Percentiles rank a stretch among this genome's conserved stretches.
These are phyloP conservation scores for Ramularia endophylla DNA, from an alignment of 2,329 filamentous ascomycete species.

Conservation along the genomic window DNA sequence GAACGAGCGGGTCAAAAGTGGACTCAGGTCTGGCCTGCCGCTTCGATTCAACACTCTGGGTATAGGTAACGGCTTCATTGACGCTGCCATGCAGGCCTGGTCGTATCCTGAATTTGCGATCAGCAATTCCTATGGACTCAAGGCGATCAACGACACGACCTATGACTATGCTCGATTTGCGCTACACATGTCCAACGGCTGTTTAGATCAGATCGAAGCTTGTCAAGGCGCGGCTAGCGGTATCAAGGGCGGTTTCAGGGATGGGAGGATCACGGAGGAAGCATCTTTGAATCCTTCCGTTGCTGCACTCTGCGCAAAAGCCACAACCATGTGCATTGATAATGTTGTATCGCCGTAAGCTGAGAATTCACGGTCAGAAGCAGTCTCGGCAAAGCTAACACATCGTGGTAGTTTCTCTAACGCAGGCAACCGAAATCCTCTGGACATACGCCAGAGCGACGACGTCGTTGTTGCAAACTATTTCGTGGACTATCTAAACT, in stretches of 20 bases:
- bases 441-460: too few relatives aligned
- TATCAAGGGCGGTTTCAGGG: too few relatives aligned
- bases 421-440: too few relatives aligned
- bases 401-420: too few relatives aligned
- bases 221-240: background rate
- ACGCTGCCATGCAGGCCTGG: conserved; percentile 44
- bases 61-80: conserved; percentile 48
- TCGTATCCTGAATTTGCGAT: conserved; percentile 47
- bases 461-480: too few relatives aligned
- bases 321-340: conserved; percentile 41
- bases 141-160: conserved; percentile 49
- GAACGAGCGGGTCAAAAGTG: conserved; percentile 47
- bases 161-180: conserved; percentile 51
- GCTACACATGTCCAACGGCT: conserved; percentile 46
- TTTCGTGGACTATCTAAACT: conserved; percentile 52
- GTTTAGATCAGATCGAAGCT: conserved; percentile 41
- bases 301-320: conserved; percentile 40
- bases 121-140: conserved; percentile 53
- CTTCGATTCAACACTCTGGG: conserved; percentile 50
- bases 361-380: conserved; percentile 26
- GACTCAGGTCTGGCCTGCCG: conserved; percentile 37
- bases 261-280: too few relatives aligned
- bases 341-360: conserved; percentile 36
- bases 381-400: too few relatives aligned
- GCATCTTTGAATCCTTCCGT: conserved; percentile 26